Base-by-base conservation (phyloP, 371 early-diverging fungal genomes). In the Choanephora cucurbitarum region DNA sequence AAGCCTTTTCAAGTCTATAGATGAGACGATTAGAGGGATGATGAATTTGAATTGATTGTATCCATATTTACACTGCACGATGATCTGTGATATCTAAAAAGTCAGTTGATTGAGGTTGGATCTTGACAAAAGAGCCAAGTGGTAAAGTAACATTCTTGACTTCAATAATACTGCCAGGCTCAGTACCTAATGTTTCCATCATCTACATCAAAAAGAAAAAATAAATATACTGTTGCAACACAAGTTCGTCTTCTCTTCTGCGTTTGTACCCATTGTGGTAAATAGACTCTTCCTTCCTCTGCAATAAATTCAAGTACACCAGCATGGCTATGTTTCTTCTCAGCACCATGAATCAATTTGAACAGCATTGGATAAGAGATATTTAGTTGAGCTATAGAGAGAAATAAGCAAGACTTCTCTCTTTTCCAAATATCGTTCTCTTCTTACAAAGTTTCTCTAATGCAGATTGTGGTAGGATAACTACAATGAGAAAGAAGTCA, bases 271-370 rank as follows among this genome's bases (percentile, higher is more conserved):
- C 99, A 99, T 46, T 91, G 89, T 24, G 99, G 99, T 33, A 99
- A 69, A 65, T 96, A 95, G 5, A 91, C 91, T 24, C 94, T 81
- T 19, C 97, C 99, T 75, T 97, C 97, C 64, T 97, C 96, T 21
- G 97, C 98, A 32, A 92, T 96, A 69, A 99, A 99, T 74, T 99
- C 99, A 7, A 99, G 86, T 1, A 99, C 99, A 65, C 99, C 98
- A 22, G 96, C 95, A 69, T 99, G 94, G 11, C 99, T 93, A 44
- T 81, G 72, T 46, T 65, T 72, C 41, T 74, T 67, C 14, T 66
- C 72, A 17, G 62, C 62, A 47, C 70, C 80, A 69, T 83, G 91
- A 23, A 69, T 71, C 34, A 98, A 72, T 56, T 85, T 81, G 67
- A 98, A 97, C 23, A 93, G 71, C 93, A 97, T 91, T 11, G 99